phyloP scores from a whole-genome alignment of 2,329 filamentous ascomycete genomes.

The Sclerotinia subarctica region DNA sequence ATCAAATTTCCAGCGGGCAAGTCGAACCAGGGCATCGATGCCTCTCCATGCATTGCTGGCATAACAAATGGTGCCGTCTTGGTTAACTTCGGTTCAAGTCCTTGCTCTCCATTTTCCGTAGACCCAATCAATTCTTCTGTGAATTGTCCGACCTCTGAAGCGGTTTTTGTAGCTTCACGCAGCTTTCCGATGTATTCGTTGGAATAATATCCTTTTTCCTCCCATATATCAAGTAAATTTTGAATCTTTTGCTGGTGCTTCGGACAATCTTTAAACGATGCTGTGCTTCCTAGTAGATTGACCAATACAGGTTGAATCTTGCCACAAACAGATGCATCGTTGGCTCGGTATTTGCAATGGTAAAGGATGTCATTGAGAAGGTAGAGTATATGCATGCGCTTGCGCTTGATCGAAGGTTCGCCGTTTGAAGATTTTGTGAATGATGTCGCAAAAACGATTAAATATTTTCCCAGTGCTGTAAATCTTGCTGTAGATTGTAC shows the following conservation, averaged over 20 bases:
- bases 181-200: constrained; percentile 54
- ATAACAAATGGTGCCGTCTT: constrained; percentile 65
- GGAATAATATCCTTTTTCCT: constrained; percentile 61
- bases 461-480: constrained; percentile 69
- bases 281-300: constrained; percentile 57
- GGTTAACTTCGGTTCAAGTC: constrained; percentile 50
- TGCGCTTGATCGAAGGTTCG: constrained; percentile 60
- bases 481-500: constrained; percentile 64
- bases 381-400: constrained; percentile 72
- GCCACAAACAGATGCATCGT: constrained; percentile 50
- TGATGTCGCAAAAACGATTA: constrained; percentile 65
- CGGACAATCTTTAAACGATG: constrained; percentile 57
- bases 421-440: constrained; percentile 41
- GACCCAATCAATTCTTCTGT: constrained; percentile 26
- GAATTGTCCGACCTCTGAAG: constrained; percentile 36
- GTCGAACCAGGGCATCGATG: constrained; percentile 72
- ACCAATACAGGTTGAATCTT: constrained; percentile 58
- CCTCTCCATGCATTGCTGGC: constrained; percentile 74
- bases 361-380: constrained; percentile 76
- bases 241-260: constrained; percentile 65
- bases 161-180: constrained; percentile 53
- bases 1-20: constrained; percentile 79
- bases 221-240: constrained; percentile 67
- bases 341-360: constrained; percentile 56
- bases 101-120: constrained; percentile 24